Percentiles rank a stretch among this genome's conserved stretches.
Conservation (phyloP, 108 stramenopile genomes). For the Nannochloropsis gaditana region DNA sequence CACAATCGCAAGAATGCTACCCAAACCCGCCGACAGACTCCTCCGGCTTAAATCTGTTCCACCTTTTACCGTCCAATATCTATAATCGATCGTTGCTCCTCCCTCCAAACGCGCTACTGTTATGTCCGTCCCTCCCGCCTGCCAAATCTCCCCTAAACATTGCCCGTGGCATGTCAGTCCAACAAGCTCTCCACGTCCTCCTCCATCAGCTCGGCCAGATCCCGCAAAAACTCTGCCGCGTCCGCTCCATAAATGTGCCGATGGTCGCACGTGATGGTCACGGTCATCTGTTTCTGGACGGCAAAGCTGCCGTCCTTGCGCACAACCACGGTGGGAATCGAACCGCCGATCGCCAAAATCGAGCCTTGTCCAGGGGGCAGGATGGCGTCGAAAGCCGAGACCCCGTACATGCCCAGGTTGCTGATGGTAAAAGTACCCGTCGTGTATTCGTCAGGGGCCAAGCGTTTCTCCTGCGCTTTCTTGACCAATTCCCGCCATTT, state of each 20-base stretch:
- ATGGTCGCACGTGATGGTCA: constrained; percentile 93
- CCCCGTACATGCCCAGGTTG: constrained; percentile 95
- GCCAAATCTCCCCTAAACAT: too few relatives aligned
- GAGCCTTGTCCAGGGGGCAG: constrained; percentile 80
- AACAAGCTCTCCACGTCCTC: constrained; percentile 53
- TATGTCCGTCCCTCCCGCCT: too few relatives aligned
- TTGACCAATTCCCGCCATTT: constrained; percentile 74
- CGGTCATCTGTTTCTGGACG: constrained; percentile 86
- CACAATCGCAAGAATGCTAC: too few relatives aligned
- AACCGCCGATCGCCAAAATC: constrained; percentile 85
- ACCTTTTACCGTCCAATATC: too few relatives aligned
- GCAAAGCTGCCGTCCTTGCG: constrained; percentile 60
- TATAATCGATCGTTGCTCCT: too few relatives aligned
- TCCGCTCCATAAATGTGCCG: constrained; percentile 95
- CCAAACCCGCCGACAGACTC: too few relatives aligned
- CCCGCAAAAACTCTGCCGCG: constrained; percentile 87
- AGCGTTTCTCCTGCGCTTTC: constrained; percentile 47
- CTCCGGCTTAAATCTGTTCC: too few relatives aligned
- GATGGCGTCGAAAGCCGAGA: constrained; percentile 87
- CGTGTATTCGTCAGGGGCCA: constrained; percentile 81
- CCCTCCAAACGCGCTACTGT: too few relatives aligned
- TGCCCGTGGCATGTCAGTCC: not conserved
- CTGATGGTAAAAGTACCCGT: constrained; percentile 93
- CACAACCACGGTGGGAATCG: constrained; percentile 45
- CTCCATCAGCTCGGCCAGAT: constrained; percentile 82